Evolutionary conservation across 345 rosid genomes (phyloP), one percentile per base, ranked within the genome.

Genomic region (Eucalyptus curtisii): DNA sequence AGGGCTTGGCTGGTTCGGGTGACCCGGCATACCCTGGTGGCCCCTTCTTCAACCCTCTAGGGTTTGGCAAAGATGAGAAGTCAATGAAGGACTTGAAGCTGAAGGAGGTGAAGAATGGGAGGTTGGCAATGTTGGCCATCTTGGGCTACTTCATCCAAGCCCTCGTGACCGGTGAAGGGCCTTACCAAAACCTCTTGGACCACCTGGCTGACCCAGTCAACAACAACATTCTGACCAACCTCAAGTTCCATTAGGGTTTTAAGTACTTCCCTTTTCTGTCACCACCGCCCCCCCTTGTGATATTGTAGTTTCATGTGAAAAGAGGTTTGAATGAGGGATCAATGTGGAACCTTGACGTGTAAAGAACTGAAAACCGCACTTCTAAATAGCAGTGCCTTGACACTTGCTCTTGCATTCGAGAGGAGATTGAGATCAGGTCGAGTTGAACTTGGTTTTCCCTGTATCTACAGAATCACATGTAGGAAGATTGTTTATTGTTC

Each of bases 41-140:
- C 55, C 99, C 99, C 0, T 66, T 98, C 86, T 97, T 97, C 71
- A 97, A 97, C 95, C 99, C 99, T 19, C 97, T 97, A 8, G 99
- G 99, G 59, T 89, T 97, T 0, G 99, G 99, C 10, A 97, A 97
- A 92, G 95, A 96, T 86, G 99, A 96, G 94, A 97, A 96, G 92
- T 94, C 97, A 17, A 3, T 98, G 95, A 96, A 93, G 88, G 99
- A 98, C 1, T 87, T 98, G 94, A 98, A 96, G 95, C 93, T 98
- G 80, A 98, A 98, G 94, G 99, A 98, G 92, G 93, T 98, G 90
- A 98, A 96, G 95, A 98, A 96, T 57, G 98, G 98, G 79, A 93
- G 99, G 90, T 81, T 98, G 91, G 99, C 99, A 6, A 96, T 98
- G 99, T 89, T 96, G 90, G 99, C 99, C 4, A 90, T 98, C 85